Conservation (phyloP, 192 early-diverging fungal species). For the Podila epicladia region DNA sequence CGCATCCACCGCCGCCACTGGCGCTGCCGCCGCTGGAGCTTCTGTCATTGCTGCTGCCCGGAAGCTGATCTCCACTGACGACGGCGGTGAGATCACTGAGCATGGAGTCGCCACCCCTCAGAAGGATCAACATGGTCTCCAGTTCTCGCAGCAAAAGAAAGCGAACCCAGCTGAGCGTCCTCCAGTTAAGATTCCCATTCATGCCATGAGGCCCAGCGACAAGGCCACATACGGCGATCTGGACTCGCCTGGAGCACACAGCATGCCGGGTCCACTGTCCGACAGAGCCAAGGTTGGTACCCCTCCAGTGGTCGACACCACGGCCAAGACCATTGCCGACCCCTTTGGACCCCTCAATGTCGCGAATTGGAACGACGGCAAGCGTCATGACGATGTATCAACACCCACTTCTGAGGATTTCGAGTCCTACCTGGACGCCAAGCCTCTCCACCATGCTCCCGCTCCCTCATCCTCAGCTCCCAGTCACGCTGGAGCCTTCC, state of each 20-base stretch:
- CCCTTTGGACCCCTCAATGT: constrained; percentile 18
- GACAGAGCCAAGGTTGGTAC: constrained; percentile 5
- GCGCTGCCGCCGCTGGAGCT: constrained; percentile 21
- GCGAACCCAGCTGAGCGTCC: constrained; percentile 10
- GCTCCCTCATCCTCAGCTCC: neutral
- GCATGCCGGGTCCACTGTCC: constrained; percentile 3
- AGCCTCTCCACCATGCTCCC: neutral
- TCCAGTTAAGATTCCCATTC: constrained; percentile 1
- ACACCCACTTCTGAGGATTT: constrained; percentile 20
- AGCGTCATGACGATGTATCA: neutral
- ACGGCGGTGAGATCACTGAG: neutral
- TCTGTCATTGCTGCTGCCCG: constrained; percentile 24
- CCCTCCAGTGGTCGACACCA: neutral
- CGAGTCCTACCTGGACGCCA: neutral
- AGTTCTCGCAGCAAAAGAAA: neutral
- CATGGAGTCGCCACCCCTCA: neutral
- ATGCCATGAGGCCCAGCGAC: constrained; percentile 17
- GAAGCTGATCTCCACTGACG: constrained; percentile 7
- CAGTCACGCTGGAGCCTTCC: neutral
- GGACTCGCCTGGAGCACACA: constrained; percentile 12
- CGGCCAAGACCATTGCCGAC: neutral
- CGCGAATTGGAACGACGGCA: constrained; percentile 19
- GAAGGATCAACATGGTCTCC: neutral
- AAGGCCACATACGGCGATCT: constrained; percentile 20
- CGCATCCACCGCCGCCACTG: constrained; percentile 4